A percentile compares a stretch with the other conserved stretches of the same genome.
Evolutionary conservation across 768 basidiomycete genomes (phyloP).

Genomic region (Clitopilus hobsonii): DNA sequence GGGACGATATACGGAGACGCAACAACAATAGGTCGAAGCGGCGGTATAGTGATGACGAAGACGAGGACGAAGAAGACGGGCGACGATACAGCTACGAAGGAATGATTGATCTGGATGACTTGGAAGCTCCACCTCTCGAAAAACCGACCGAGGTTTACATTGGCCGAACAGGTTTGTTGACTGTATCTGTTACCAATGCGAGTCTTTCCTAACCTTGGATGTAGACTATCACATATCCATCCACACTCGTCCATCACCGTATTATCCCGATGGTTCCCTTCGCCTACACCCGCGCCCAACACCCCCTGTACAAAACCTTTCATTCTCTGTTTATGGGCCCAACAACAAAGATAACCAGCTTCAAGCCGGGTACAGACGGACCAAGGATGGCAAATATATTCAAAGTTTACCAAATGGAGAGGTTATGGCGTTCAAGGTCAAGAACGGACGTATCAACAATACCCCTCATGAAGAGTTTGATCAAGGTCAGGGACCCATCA

Average conservation of each 20-base stretch:
- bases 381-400: conserved; percentile 77
- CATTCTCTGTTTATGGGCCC: conserved; percentile 90
- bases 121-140: conserved; percentile 45
- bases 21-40: background rate
- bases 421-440: conserved; percentile 66
- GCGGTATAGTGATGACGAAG: background rate
- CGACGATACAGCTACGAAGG: background rate
- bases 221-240: conserved; percentile 90
- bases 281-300: conserved; percentile 28
- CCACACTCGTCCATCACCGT: conserved; percentile 39
- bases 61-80: background rate
- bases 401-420: conserved; percentile 78
- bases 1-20: conserved; percentile 22
- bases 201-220: background rate
- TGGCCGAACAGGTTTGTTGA: conserved; percentile 41
- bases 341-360: conserved; percentile 78
- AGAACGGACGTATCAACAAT: background rate
- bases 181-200: background rate
- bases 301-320: conserved; percentile 64
- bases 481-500: conserved; percentile 27
- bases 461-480: conserved; percentile 11
- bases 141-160: conserved; percentile 46
- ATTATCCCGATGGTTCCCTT: conserved; percentile 21
- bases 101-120: background rate
- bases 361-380: conserved; percentile 70